Evolutionary conservation across 257 asterid genomes (phyloP).

Genomic region (Primulina huaijiensis): DNA sequence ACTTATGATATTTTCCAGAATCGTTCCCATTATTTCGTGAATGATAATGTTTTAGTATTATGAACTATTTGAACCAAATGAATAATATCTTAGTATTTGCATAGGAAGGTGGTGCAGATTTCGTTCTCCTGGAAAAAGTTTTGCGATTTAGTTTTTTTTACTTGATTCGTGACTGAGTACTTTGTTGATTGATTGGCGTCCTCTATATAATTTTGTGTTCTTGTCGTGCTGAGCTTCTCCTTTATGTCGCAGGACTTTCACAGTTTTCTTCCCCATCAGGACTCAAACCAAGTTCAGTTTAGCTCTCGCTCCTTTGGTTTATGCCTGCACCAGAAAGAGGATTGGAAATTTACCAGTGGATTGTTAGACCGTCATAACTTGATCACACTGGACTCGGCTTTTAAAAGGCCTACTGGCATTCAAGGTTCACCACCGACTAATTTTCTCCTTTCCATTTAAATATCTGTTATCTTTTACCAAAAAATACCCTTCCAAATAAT

Average conservation of each 20-base stretch:
- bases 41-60: neutral
- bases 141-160: neutral
- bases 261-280: slow-evolving; percentile 35
- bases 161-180: neutral
- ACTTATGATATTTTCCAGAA: too few species aligned
- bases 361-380: slow-evolving; percentile 34
- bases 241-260: slow-evolving; percentile 47
- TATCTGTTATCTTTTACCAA: neutral
- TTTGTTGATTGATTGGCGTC: neutral
- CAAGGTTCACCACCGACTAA: slow-evolving; percentile 47
- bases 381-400: slow-evolving; percentile 31
- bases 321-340: neutral
- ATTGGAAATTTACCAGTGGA: slow-evolving; percentile 37
- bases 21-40: neutral
- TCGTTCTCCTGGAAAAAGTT: neutral
- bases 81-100: neutral
- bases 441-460: neutral
- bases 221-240: slow-evolving; percentile 3
- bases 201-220: neutral
- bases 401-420: slow-evolving; percentile 39
- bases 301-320: slow-evolving; percentile 30
- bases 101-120: too few species aligned
- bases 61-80: neutral
- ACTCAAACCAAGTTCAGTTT: slow-evolving; percentile 39
- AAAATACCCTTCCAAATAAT: neutral